Base-by-base conservation (phyloP, 768 basidiomycete genomes). In the Nidularia sp. region DNA sequence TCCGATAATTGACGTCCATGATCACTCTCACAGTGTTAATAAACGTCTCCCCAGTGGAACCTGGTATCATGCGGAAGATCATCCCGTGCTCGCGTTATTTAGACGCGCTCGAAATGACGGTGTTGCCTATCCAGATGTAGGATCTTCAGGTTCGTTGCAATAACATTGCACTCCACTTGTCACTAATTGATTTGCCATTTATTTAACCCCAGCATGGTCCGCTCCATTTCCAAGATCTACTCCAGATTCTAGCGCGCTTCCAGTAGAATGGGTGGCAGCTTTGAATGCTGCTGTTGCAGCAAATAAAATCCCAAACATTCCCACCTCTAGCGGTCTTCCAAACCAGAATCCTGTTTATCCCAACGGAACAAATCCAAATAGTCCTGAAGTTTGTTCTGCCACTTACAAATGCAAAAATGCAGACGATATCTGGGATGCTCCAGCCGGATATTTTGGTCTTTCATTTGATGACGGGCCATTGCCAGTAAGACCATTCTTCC, bases 401-500 rank as follows among this genome's bases (percentile, higher is more conserved):
- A 88, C 86, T 0, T 85, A 82, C 70, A 79, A 84, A 61, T 93
- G 90, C 65, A 62, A 63, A 44, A 76, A 72, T 41, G 57, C 74
- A 3, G 83, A 77, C 8, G 89, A 91, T 56, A 61, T 90, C 47
- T 87, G 85, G 82, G 82, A 94, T 54, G 88, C 86, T 0, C 93
- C 93, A 0, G 65, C 76, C 32, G 88, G 89, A 6, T 69, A 76
- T 49, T 70, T 90, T 48, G 88, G 73, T 1, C 70, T 82, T 50
- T 75, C 81, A 46, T 93, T 93, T 62, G 92, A 94, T 61, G 92
- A 93, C 61, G 93, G 93, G 0, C 92, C 92, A 0, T 70, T 77
- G 12, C 69, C 74, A 15, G 72, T 73, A 43, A 56, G 69, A 61
- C 47, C 35, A 18, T 9, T 35, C 43, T 44, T 39, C 46, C 34